phyloP scores from a whole-genome alignment of 2,329 filamentous ascomycete genomes.

The Gaeumannomyces tritici region DNA sequence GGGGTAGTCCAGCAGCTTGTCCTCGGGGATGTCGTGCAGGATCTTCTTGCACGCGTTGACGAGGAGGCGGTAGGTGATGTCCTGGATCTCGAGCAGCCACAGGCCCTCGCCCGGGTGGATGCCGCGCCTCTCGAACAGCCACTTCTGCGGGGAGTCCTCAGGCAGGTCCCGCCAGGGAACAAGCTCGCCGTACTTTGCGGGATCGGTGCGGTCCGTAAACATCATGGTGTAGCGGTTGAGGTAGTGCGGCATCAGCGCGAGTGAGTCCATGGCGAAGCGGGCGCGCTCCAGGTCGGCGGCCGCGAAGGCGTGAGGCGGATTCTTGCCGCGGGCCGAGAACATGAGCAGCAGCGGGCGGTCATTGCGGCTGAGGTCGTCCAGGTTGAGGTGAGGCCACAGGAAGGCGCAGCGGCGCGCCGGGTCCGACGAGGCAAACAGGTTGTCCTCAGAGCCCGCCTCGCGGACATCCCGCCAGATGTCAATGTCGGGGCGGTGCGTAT shows the following conservation, averaged over 20 bases:
- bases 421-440: conserved; percentile 5
- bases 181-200: conserved; percentile 23
- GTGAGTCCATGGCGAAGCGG: conserved; percentile 8
- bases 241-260: conserved; percentile 10
- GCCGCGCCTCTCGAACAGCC: conserved; percentile 8
- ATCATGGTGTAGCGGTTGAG: conserved; percentile 23
- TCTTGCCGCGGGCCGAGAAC: conserved; percentile 2
- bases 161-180: conserved; percentile 7
- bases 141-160: conserved; percentile 2
- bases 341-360: conserved; percentile 6
- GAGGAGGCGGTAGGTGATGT: conserved; percentile 8
- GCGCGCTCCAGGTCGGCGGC: conserved; percentile 8
- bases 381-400: conserved; percentile 9
- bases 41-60: conserved; percentile 1
- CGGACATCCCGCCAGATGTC: conserved; percentile 7
- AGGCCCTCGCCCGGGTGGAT: conserved; percentile 11
- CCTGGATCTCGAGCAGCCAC: conserved; percentile 10
- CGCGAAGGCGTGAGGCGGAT: conserved; percentile 6
- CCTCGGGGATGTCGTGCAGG: conserved; percentile 3
- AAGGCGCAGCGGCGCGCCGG: conserved; percentile 7
- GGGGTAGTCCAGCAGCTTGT: neutral
- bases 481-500: conserved; percentile 8
- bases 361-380: conserved; percentile 7
- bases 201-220: conserved; percentile 17
- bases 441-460: conserved; percentile 5